phyloP scores from a whole-genome alignment of 2,329 filamentous ascomycete genomes.

The Mycogone perniciosa region DNA sequence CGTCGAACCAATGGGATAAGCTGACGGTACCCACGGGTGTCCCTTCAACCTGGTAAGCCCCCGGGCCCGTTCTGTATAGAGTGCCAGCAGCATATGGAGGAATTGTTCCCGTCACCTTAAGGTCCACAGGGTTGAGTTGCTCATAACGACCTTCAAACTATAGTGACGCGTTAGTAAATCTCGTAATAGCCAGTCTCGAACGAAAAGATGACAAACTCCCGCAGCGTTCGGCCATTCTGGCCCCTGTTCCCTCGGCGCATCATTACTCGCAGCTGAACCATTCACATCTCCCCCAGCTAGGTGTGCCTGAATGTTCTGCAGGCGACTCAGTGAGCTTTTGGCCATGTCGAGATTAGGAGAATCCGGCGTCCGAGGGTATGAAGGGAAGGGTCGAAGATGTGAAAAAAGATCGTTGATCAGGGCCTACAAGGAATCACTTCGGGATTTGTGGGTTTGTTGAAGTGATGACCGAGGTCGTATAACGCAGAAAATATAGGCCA shows the following conservation, averaged over 20 bases:
- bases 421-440: too few species aligned
- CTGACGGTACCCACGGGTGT: slow-evolving; percentile 48
- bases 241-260: not conserved
- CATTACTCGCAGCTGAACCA: too few species aligned
- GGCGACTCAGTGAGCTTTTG: not conserved
- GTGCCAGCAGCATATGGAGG: slow-evolving; percentile 59
- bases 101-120: slow-evolving; percentile 55
- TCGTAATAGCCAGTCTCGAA: not conserved
- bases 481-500: too few species aligned
- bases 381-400: too few species aligned
- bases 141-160: slow-evolving; percentile 28
- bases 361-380: too few species aligned
- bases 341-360: too few species aligned
- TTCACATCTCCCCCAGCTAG: not conserved
- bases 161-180: not conserved
- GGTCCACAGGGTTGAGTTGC: slow-evolving; percentile 52
- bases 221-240: not conserved
- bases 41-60: slow-evolving; percentile 49
- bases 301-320: not conserved
- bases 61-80: slow-evolving; percentile 65
- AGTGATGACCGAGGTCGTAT: too few species aligned
- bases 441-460: too few species aligned
- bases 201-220: not conserved
- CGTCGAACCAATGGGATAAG: slow-evolving; percentile 68
- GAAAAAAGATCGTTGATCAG: too few species aligned